phyloP scores from a whole-genome alignment of 164 flowering plant species.

The Berberis thunbergii region DNA sequence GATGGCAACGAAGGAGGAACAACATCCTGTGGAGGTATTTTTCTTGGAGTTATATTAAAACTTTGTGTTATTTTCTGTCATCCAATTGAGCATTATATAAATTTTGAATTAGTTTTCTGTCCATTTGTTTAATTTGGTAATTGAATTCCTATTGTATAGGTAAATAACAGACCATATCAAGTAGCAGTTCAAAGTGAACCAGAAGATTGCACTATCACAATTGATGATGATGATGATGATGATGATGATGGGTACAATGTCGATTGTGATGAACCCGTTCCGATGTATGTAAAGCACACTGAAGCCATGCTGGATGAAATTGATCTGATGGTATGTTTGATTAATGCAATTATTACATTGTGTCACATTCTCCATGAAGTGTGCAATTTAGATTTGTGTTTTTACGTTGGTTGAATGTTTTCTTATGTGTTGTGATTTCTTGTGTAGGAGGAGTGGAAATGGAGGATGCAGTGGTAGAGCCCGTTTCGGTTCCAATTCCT shows the following conservation, averaged over 20 bases:
- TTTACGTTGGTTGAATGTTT: neutral
- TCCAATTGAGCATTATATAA: neutral
- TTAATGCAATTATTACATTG: too few species aligned
- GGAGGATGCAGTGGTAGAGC: slow-evolving; percentile 56
- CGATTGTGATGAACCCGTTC: too few species aligned
- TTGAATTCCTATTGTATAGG: neutral
- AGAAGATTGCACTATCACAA: slow-evolving; percentile 27
- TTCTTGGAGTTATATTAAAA: neutral
- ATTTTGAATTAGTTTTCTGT: too few species aligned
- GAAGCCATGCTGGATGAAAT: too few species aligned
- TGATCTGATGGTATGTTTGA: too few species aligned
- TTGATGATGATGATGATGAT: too few species aligned
- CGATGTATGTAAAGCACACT: too few species aligned
- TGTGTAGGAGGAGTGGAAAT: slow-evolving; percentile 67
- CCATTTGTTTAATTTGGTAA: neutral
- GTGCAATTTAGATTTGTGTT: neutral
- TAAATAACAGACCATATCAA: neutral
- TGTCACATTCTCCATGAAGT: neutral
- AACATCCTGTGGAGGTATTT: slow-evolving; percentile 25
- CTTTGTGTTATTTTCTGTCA: neutral
- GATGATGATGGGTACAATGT: too few species aligned
- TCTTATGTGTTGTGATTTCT: neutral
- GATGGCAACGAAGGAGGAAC: slow-evolving; percentile 40
- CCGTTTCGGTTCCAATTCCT: slow-evolving; percentile 14
- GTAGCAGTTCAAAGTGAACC: neutral